Evolutionary conservation across 208 protist genomes (phyloP).

Genomic region (Phytomonas sp.): DNA sequence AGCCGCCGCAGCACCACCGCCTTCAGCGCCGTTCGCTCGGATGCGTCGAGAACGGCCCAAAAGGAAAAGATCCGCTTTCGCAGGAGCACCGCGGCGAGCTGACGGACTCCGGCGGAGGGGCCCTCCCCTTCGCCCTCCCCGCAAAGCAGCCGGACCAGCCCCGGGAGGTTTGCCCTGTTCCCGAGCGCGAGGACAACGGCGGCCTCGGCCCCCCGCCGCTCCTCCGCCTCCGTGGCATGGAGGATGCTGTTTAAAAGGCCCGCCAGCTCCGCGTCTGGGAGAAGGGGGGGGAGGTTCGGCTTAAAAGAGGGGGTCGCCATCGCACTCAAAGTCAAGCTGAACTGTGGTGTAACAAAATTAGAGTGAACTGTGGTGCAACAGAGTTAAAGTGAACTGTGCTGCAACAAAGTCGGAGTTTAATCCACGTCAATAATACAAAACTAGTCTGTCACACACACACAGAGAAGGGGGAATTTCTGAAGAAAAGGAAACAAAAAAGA

Average conservation of each 20-base stretch:
- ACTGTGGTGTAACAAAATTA: too few relatives aligned
- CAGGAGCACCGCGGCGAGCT: slow-evolving; percentile 77
- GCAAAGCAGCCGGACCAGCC: slow-evolving; percentile 48
- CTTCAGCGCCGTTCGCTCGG: slow-evolving; percentile 41
- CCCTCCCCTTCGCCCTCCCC: slow-evolving; percentile 14
- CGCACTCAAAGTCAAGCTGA: too few relatives aligned
- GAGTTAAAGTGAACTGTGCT: too few relatives aligned
- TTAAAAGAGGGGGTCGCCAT: too few relatives aligned
- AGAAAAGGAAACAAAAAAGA: too few relatives aligned
- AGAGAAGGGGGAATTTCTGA: too few relatives aligned
- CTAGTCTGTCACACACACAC: too few relatives aligned
- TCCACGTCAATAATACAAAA: too few relatives aligned
- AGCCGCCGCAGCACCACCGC: slow-evolving; percentile 58
- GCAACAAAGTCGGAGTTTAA: too few relatives aligned
- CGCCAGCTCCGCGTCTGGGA: background rate
- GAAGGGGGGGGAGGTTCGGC: too few relatives aligned
- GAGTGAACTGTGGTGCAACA: too few relatives aligned
- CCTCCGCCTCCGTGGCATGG: slow-evolving; percentile 44
- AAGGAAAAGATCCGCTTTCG: slow-evolving; percentile 70
- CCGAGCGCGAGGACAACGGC: slow-evolving; percentile 31
- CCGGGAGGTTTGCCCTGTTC: slow-evolving; percentile 28
- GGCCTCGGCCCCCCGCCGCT: slow-evolving; percentile 50
- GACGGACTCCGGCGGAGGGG: slow-evolving; percentile 44
- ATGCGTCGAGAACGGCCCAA: slow-evolving; percentile 41
- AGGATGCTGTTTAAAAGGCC: slow-evolving; percentile 26